Base-by-base conservation (phyloP, 768 basidiomycete species). In the Kwoniella newhampshirensis region DNA sequence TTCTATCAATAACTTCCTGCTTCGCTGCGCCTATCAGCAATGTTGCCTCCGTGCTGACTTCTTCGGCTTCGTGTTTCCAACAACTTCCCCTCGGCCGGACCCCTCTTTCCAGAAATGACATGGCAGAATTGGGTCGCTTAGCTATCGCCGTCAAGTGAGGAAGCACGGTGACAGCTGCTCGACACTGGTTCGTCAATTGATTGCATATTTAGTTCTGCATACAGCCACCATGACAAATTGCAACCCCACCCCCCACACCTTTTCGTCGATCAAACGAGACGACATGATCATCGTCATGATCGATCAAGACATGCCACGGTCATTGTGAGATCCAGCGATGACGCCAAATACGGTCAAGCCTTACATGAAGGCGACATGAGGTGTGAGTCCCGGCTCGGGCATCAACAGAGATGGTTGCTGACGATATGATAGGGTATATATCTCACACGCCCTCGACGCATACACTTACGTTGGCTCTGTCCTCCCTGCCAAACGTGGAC, bases 401-500 rank as follows among this genome's bases (percentile, higher is more conserved):
- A 9, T 20, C n/a, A n/a, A n/a, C n/a, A n/a, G n/a, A n/a, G 44
- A 13, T 39, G 12, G 20, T 15, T 7, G 7, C 9, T 27, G 8
- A 18, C 11, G 20, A 4, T 17, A 53, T 43, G 40, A 32, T 36
- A 71, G 69, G 71, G 71, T 68, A 67, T 60, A 73, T 73, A 35
- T 62, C 68, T 1, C 68, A 73, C 50, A 68, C 62, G 7, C 68
- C 71, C 15, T 60, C 68, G 13, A 66, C 68, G 23, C 57, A 67
- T 17, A 68, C 69, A 20, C 60, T 73, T 30, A 73, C 69, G 0
- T 58, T 73, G 20, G 62, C 67, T 12, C 50, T 73, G 39, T 68
- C 69, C 1, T 73, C 71, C 9, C 45, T 73, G 2, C 37, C 54
- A n/a, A 40, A 45, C 21, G 52, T 53, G 5, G 69, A 73, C 32